A percentile compares a stretch with the other conserved stretches of the same genome.
phyloP scores from a whole-genome alignment of 352 stramenopile species.

The Phytophthora megakarya region DNA sequence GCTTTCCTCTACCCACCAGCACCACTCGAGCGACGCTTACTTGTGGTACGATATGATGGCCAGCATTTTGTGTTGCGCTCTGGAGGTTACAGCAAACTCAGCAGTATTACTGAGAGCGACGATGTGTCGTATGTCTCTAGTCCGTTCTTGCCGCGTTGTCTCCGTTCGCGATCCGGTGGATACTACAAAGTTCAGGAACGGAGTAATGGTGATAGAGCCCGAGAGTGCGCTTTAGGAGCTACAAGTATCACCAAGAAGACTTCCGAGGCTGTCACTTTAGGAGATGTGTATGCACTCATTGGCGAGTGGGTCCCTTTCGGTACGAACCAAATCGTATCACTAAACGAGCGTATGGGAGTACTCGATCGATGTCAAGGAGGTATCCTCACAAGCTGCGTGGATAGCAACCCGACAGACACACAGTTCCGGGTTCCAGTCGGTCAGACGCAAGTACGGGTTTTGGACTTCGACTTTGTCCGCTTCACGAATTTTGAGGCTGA shows the following conservation, averaged over 20 bases:
- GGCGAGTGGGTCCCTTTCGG: slow-evolving; percentile 98
- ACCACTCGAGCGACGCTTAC: slow-evolving; percentile 47
- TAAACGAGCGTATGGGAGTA: slow-evolving; percentile 97
- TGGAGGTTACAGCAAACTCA: slow-evolving; percentile 88
- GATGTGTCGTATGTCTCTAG: slow-evolving; percentile 98
- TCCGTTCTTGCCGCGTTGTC: slow-evolving; percentile 95
- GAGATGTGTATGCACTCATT: slow-evolving; percentile 96
- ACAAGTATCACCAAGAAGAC: slow-evolving; percentile 92
- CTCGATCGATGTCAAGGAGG: slow-evolving; percentile 96
- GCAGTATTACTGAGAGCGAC: slow-evolving; percentile 95
- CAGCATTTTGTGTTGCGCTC: slow-evolving; percentile 78
- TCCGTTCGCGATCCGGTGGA: slow-evolving; percentile 85
- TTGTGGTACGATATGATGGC: slow-evolving; percentile 65
- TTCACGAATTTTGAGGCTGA: slow-evolving; percentile 99
- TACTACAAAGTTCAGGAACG: slow-evolving; percentile 82
- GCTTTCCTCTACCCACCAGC: slow-evolving; percentile 62
- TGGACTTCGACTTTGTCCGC: slow-evolving; percentile 97
- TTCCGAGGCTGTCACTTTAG: slow-evolving; percentile 93
- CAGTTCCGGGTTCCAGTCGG: slow-evolving; percentile 90
- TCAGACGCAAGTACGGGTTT: slow-evolving; percentile 94
- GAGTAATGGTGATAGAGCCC: slow-evolving; percentile 92
- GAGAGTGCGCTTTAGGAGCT: slow-evolving; percentile 80
- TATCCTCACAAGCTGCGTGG: slow-evolving; percentile 95
- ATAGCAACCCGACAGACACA: slow-evolving; percentile 80
- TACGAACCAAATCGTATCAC: slow-evolving; percentile 96